Evolutionary conservation across 176 grass and related monocot species (phyloP).

Genomic region (Triticum dicoccoides): DNA sequence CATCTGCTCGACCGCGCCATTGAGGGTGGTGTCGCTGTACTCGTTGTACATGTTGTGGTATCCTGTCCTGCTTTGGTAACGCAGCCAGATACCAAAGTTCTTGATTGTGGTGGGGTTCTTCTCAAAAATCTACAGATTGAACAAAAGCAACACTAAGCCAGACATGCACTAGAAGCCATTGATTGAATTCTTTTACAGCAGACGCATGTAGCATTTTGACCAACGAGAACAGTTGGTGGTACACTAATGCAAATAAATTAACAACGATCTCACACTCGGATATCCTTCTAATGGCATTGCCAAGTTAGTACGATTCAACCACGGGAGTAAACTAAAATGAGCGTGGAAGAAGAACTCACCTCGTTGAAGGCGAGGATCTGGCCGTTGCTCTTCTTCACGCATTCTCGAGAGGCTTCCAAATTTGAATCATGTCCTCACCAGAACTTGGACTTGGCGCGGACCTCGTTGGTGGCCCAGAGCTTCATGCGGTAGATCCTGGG

Average conservation of each 20-base stretch:
- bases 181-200: neutral
- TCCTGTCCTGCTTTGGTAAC: constrained; percentile 75
- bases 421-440: constrained; percentile 25
- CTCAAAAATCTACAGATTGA: constrained; percentile 59
- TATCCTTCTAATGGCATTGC: neutral
- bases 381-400: constrained; percentile 78
- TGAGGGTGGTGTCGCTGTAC: constrained; percentile 67
- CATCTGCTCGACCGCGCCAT: constrained; percentile 84
- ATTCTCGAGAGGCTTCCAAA: neutral
- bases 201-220: neutral
- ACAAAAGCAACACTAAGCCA: neutral
- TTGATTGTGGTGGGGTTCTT: constrained; percentile 69
- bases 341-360: constrained; percentile 3
- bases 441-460: constrained; percentile 80
- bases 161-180: neutral
- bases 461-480: constrained; percentile 82
- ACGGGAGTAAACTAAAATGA: neutral
- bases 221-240: neutral
- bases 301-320: neutral
- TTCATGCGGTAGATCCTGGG: constrained; percentile 83
- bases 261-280: too few relatives aligned
- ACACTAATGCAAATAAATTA: neutral
- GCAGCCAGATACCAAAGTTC: constrained; percentile 85
- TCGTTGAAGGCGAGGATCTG: constrained; percentile 78
- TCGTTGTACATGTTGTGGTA: constrained; percentile 96